Conservation (phyloP, 495 filamentous ascomycete genomes). For the Neurospora sp. region DNA sequence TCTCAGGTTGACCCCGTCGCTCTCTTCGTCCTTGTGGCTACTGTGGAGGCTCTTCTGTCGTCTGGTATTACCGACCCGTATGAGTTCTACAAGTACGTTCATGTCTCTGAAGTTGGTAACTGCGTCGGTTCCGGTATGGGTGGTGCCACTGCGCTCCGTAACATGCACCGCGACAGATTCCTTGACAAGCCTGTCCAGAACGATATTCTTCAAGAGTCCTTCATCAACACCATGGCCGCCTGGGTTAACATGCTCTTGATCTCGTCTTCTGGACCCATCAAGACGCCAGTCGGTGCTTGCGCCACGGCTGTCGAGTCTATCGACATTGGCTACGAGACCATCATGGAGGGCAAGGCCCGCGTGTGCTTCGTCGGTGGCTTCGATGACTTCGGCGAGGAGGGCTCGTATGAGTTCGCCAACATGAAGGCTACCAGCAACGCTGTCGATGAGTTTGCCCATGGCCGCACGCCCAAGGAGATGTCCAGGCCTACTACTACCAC, state of each 20-base stretch:
- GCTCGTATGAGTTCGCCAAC: slow-evolving; percentile 98
- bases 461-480: slow-evolving; percentile 94
- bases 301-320: slow-evolving; percentile 95
- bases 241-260: slow-evolving; percentile 99
- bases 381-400: slow-evolving; percentile 98
- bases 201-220: slow-evolving; percentile 97
- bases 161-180: slow-evolving; percentile 98
- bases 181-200: slow-evolving; percentile 97
- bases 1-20: slow-evolving; percentile 95
- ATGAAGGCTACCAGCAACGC: slow-evolving; percentile 99
- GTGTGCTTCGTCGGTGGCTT: slow-evolving; percentile 97
- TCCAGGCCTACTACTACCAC: slow-evolving; percentile 95
- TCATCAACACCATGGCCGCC: slow-evolving; percentile 99
- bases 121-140: slow-evolving; percentile 97
- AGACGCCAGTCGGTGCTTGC: slow-evolving; percentile 95
- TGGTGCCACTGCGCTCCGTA: slow-evolving; percentile 80
- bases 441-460: slow-evolving; percentile 89
- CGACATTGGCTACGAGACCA: slow-evolving; percentile 95
- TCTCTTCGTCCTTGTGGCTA: slow-evolving; percentile 86
- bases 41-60: slow-evolving; percentile 78
- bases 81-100: slow-evolving; percentile 99
- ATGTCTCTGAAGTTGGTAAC: slow-evolving; percentile 96
- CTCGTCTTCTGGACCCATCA: slow-evolving; percentile 95
- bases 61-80: slow-evolving; percentile 99
- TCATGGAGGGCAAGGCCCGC: slow-evolving; percentile 92